Evolutionary conservation across 805 yeast genomes (phyloP).

Genomic region (Spathaspora sp.): DNA sequence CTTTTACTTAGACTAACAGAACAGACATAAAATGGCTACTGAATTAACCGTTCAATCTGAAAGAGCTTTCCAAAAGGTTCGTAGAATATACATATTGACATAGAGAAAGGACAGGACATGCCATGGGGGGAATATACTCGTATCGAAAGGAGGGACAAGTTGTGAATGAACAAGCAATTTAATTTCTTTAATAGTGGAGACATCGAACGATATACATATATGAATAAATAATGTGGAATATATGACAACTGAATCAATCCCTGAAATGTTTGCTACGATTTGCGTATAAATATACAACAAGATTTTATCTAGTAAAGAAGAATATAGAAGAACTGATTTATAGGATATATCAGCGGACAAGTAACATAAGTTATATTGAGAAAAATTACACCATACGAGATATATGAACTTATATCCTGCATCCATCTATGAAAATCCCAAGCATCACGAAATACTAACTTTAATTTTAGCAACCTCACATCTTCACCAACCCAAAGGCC

Average conservation of each 20-base stretch:
- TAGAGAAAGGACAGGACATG: neutral
- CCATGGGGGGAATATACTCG: neutral
- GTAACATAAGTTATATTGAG: neutral
- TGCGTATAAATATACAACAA: no score
- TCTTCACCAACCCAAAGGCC: constrained; percentile 99
- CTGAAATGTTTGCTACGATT: no score
- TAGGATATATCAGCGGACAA: no score
- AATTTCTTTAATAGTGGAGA: no score
- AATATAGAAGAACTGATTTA: no score
- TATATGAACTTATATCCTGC: neutral
- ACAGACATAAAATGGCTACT: constrained; percentile 70
- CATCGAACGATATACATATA: neutral
- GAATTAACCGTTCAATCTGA: constrained; percentile 99
- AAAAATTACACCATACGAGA: neutral
- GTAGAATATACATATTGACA: constrained; percentile 26
- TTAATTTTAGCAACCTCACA: constrained; percentile 89
- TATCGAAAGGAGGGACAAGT: no score
- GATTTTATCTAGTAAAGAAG: no score
- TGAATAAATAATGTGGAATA: neutral
- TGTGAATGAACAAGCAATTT: no score
- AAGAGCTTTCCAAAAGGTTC: constrained; percentile 99
- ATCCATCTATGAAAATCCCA: neutral
- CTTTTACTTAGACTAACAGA: neutral
- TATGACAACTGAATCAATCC: no score
- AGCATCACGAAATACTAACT: constrained; percentile 13